Percentiles rank a stretch among this genome's conserved stretches.
phyloP scores from a whole-genome alignment of 192 early-diverging fungal species.

The Entophlyctis helioformis region DNA sequence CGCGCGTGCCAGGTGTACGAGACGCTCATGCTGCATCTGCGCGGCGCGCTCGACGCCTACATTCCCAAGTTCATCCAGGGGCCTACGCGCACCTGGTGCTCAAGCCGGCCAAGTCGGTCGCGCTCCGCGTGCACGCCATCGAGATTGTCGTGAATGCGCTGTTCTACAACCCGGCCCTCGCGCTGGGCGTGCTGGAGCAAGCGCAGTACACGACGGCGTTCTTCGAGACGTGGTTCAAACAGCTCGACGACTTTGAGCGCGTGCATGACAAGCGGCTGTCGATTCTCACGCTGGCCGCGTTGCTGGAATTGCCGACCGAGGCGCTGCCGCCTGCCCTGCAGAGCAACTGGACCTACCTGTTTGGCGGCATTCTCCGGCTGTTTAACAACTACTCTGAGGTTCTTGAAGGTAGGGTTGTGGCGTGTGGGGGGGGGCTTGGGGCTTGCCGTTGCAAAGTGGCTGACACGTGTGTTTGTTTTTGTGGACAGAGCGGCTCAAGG shows the following conservation, averaged over 20 bases:
- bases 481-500: conserved; percentile 35
- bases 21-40: conserved; percentile 71
- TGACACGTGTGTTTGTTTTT: conserved; percentile 17
- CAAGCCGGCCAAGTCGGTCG: conserved; percentile 48
- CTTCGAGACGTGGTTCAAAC: conserved; percentile 68
- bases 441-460: not conserved
- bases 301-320: conserved; percentile 59
- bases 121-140: conserved; percentile 62
- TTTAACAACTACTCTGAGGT: conserved; percentile 66
- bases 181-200: conserved; percentile 68
- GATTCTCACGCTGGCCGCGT: conserved; percentile 62
- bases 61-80: conserved; percentile 13
- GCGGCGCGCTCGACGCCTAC: conserved; percentile 62
- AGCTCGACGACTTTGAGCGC: conserved; percentile 59
- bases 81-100: conserved; percentile 4
- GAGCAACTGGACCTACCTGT: conserved; percentile 58
- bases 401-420: conserved; percentile 24
- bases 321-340: conserved; percentile 63
- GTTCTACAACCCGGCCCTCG: conserved; percentile 74
- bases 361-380: conserved; percentile 55
- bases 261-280: conserved; percentile 94
- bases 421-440: not conserved
- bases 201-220: conserved; percentile 62
- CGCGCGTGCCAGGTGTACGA: conserved; percentile 78
- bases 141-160: conserved; percentile 77